Base-by-base conservation (phyloP, 495 filamentous ascomycete species). In the Penicillium simplicissimum region DNA sequence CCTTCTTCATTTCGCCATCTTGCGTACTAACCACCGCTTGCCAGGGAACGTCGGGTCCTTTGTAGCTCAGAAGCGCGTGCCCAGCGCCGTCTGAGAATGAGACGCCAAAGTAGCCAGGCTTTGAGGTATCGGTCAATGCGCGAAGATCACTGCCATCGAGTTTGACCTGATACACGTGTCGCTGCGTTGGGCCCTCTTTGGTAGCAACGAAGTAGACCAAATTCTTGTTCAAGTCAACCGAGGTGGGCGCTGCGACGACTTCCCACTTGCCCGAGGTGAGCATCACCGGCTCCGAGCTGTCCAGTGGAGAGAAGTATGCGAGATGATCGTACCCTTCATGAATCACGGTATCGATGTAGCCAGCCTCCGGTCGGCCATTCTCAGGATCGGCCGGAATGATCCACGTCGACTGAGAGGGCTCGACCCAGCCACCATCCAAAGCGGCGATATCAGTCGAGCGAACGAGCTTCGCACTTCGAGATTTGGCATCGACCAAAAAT, bases 341-440 rank as follows among this genome's bases (percentile, higher is more conserved):
- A 57, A 97, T 90, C 43, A 98, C 79, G 0, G 90, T 93, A 75
- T 98, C 95, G 61, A 98, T 86, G 69, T 98, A 98, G 4, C 95
- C 95, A 71, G 96, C 91, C 21, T 93, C 74, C 37, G 81, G 79
- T 11, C 95, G 87, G 15, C 91, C 91, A 63, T 90, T 93, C 23
- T 73, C 65, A 38, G 90, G 85, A 71, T 96, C 89, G 3, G 92
- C 90, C 8, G 95, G 96, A 55, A 98, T 89, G 68, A 89, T 96
- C 59, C 80, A 84, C 4, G 95, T 97, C 33, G 87, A 84, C 65
- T 98, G 87, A 1, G 92, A 90, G 37, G 97, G 90, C 74, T 98
- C 95, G 63, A 98, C 95, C 95, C 95, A 98, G 45, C 95, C 95
- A 13, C 94, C 93, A 72, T 98, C 95, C 8, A 97, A 76, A 31